Evolutionary conservation across 1,139 yeast genomes (phyloP), one percentile per base, ranked within the genome.

Genomic region (Candida anutae): DNA sequence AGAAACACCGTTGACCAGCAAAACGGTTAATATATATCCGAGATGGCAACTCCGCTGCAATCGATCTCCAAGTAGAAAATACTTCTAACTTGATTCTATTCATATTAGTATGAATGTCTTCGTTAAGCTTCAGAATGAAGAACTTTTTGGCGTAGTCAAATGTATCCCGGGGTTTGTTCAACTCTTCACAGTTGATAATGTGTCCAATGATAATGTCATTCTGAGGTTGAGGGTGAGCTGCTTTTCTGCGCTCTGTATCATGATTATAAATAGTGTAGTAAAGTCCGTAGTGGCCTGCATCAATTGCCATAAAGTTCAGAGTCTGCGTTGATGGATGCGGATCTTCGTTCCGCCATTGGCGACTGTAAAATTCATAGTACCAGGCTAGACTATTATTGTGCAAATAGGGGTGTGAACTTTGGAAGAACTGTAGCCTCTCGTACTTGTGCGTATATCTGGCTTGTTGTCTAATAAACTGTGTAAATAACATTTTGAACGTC

Each of bases 261-360:
- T 56, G 59, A 37, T 56, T 60, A 41, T 58, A 62, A 28, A 65
- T 58, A 6, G 68, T 53, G 35, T 52, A 65, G 40, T 65, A 65
- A 23, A 65, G 45, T 0, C 71, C 72, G 40, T 63, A 65, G 34
- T 65, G 71, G 11, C 71, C 72, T 21, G 46, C 39, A 27, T 55
- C 59, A 11, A 65, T 56, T 10, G 52, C 46, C 32, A 62, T 46
- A 36, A 48, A 57, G 22, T 46, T 40, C 6, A 37, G 39, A 10
- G 35, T 34, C 13, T 48, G 39, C 14, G 47, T 44, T 22, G 53
- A 54, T 27, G 59, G 58, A 29, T 57, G 59, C 2, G 64, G 63
- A 10, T 53, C 61, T 12, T 48, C 55, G 26, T 44, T 50, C 21
- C 32, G 30, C 59, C 62, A 55, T 17, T 33, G 33, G 15, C 31